Evolutionary conservation across 2,329 filamentous ascomycete species (phyloP), one percentile per base, ranked within the genome.

Genomic region (Botrytis cinerea): DNA sequence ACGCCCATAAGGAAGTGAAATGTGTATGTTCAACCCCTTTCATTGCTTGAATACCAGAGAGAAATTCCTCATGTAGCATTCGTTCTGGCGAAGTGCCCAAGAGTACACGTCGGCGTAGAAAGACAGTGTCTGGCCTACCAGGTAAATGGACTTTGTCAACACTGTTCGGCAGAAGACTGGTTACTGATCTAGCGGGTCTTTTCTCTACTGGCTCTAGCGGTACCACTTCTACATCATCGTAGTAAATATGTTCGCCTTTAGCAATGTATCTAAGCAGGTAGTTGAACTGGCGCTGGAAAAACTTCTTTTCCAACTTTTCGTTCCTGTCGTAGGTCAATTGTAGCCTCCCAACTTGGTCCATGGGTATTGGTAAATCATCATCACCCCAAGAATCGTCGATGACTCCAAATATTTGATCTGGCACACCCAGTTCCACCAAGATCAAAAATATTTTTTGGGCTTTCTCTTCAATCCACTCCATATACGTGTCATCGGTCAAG

Each of bases 381-480:
- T 95, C 92, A 77, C 92, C 91, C 91, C 91, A 93, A 35, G 90
- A 91, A 79, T 92, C 89, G 81, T 94, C 92, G 73, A 94, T 89
- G 70, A 93, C 85, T 60, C 88, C 88, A 78, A 94, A 94, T 74
- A 94, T 93, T 80, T 92, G 90, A 77, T 92, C 90, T 0, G 92
- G 88, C 18, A 92, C 86, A 46, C 89, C 90, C 38, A 93, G 84
- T 78, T 94, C 91, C 71, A 89, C 85, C 40, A 94, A 84, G 57
- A 93, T 90, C 64, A 95, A 84, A 78, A 94, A 94, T 57, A 94
- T 84, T 64, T 90, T 86, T 78, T 89, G 90, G 10, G 91, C 90
- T 77, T 90, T 91, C 72, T 88, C 84, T 64, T 92, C 83, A 73
- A 94, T 93, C 90, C 92, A 93, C 80, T 94, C 91, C 84, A 92